Conservation (phyloP, 2,329 filamentous ascomycete genomes). For the Aspergillus sp. region DNA sequence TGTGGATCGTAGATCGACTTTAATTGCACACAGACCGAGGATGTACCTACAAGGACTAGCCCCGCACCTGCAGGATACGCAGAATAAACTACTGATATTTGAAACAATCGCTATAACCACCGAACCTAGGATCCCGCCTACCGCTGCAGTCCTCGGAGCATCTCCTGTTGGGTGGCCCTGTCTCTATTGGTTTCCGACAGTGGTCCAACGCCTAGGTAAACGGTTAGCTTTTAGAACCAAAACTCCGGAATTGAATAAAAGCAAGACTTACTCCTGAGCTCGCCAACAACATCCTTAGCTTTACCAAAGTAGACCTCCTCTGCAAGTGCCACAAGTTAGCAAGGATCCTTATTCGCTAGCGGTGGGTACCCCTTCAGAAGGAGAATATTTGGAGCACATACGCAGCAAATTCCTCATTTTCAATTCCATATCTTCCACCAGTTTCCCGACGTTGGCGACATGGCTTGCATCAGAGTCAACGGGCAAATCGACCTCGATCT, state of each 20-base stretch:
- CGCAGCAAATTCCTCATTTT: slow-evolving; percentile 97
- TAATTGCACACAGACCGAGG: slow-evolving; percentile 17
- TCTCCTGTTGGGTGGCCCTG: slow-evolving; percentile 80
- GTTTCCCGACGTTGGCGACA: slow-evolving; percentile 87
- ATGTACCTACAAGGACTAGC: slow-evolving; percentile 17
- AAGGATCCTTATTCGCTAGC: neutral
- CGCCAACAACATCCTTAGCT: slow-evolving; percentile 96
- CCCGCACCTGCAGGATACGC: neutral
- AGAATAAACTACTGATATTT: neutral
- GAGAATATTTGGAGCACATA: slow-evolving; percentile 30
- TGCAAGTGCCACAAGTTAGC: slow-evolving; percentile 28
- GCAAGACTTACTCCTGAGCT: slow-evolving; percentile 70
- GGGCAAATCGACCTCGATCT: slow-evolving; percentile 87
- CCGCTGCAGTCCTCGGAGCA: slow-evolving; percentile 65
- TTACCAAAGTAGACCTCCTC: slow-evolving; percentile 99
- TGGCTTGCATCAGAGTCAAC: slow-evolving; percentile 90
- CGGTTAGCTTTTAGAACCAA: slow-evolving; percentile 13
- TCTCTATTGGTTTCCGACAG: slow-evolving; percentile 84
- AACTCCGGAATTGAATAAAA: neutral
- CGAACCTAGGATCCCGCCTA: slow-evolving; percentile 21
- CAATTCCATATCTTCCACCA: slow-evolving; percentile 99
- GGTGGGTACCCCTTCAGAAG: neutral
- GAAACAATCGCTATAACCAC: slow-evolving; percentile 4
- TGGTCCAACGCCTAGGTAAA: slow-evolving; percentile 60
- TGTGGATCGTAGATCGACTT: neutral